Conservation (phyloP, 2,329 filamentous ascomycete species). For the Scytalidium lignicola region DNA sequence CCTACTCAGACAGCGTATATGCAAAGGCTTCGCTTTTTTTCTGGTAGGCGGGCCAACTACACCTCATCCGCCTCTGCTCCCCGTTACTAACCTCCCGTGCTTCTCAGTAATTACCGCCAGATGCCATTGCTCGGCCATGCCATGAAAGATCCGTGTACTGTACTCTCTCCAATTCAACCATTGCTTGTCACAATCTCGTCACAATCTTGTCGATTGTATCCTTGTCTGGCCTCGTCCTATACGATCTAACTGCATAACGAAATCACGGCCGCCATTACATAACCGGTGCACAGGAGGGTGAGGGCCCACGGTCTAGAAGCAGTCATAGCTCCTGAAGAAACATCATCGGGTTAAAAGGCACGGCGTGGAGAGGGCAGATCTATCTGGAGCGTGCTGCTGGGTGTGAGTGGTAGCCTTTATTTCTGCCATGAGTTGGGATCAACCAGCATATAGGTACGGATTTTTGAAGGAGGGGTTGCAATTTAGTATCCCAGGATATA, state of each 20-base stretch:
- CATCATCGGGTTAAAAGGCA: not conserved
- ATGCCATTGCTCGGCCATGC: not conserved
- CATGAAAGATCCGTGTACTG: not conserved
- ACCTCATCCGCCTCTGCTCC: not conserved
- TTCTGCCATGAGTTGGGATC: slow-evolving; percentile 60
- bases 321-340: not conserved
- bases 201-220: not conserved
- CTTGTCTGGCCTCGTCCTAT: not conserved
- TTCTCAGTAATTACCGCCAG: not conserved
- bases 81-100: not conserved
- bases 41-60: not conserved
- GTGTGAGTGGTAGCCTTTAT: slow-evolving; percentile 11
- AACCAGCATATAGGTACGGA: slow-evolving; percentile 48
- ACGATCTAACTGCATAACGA: not conserved
- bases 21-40: not conserved
- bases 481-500: too few species aligned
- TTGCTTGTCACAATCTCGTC: not conserved
- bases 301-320: slow-evolving; percentile 7
- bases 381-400: slow-evolving; percentile 12
- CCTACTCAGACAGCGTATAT: not conserved
- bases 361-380: slow-evolving; percentile 14
- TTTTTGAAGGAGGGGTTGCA: too few species aligned
- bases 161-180: not conserved
- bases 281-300: slow-evolving; percentile 10
- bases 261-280: not conserved